phyloP scores from a whole-genome alignment of 2,329 filamentous ascomycete genomes.

The Metarhizium robertsii region DNA sequence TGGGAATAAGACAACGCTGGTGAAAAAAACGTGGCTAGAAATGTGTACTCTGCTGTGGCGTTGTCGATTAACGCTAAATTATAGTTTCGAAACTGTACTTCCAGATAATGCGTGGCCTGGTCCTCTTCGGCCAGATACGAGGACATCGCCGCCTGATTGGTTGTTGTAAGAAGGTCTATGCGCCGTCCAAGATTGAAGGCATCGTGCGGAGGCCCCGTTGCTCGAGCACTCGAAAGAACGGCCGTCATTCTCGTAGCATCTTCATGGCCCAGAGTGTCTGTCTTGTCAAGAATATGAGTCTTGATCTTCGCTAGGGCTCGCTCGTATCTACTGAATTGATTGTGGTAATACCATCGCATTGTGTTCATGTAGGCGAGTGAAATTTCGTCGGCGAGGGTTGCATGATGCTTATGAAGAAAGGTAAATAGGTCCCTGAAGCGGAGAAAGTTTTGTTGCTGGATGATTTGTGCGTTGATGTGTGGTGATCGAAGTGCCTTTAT shows the following conservation, averaged over 20 bases:
- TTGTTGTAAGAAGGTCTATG: conserved; percentile 68
- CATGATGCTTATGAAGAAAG: conserved; percentile 76
- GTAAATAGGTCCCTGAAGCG: conserved; percentile 80
- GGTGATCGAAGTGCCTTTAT: conserved; percentile 91
- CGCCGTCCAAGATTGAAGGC: conserved; percentile 83
- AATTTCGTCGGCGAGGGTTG: conserved; percentile 80
- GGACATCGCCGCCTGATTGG: conserved; percentile 66
- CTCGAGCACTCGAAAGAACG: conserved; percentile 38
- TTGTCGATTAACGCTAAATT: conserved; percentile 93
- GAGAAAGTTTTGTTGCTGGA: conserved; percentile 87
- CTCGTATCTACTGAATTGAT: conserved; percentile 82
- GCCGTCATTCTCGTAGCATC: conserved; percentile 56
- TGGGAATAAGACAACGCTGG: conserved; percentile 64
- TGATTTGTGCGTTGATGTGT: conserved; percentile 93
- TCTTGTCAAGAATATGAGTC: conserved; percentile 71
- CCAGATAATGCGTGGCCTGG: conserved; percentile 74
- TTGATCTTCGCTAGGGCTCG: conserved; percentile 77
- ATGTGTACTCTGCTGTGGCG: conserved; percentile 87
- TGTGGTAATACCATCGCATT: conserved; percentile 96
- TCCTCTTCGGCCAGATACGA: conserved; percentile 91
- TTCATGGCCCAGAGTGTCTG: conserved; percentile 75
- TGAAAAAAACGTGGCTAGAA: conserved; percentile 82
- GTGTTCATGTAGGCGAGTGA: conserved; percentile 92
- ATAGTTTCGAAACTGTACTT: conserved; percentile 87
- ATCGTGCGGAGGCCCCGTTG: conserved; percentile 60